These are phyloP conservation scores for Asclepias syriaca DNA, from an alignment of 257 asterid genomes.

Conservation along the genomic window DNA sequence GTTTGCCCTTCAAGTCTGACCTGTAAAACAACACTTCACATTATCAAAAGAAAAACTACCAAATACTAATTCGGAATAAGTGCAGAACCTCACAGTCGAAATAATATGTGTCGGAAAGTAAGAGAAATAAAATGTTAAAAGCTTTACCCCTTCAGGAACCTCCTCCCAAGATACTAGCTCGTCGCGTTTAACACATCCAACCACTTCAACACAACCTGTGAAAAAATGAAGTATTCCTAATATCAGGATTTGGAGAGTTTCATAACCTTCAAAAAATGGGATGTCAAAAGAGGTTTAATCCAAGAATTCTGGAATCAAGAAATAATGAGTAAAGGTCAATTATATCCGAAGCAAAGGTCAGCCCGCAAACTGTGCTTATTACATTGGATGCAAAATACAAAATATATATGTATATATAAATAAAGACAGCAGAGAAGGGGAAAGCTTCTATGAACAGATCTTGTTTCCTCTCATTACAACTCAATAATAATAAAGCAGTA, in stretches of 20 bases:
- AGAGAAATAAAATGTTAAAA: background rate
- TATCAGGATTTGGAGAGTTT: background rate
- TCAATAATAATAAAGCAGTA: background rate
- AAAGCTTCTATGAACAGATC: no score
- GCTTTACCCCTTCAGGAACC: conserved; percentile 60
- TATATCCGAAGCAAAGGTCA: background rate
- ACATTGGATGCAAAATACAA: background rate
- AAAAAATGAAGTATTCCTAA: conserved; percentile 5
- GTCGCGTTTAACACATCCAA: conserved; percentile 71
- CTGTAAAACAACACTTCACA: conserved; percentile 33
- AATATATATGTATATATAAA: background rate
- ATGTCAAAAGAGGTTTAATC: background rate
- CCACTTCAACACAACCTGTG: conserved; percentile 84
- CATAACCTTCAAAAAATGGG: background rate
- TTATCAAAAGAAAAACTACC: conserved; percentile 9
- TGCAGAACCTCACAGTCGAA: background rate
- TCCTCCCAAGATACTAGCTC: conserved; percentile 80
- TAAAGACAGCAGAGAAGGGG: background rate
- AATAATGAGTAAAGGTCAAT: background rate
- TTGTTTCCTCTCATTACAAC: background rate
- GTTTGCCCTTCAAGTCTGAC: conserved; percentile 86
- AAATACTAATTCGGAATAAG: background rate
- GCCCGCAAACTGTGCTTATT: background rate
- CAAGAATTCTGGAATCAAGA: background rate
- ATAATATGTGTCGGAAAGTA: background rate